Percentiles rank a stretch among this genome's conserved stretches.
Evolutionary conservation across 2,329 filamentous ascomycete genomes (phyloP).

Genomic region (Ramichloridium luteum): DNA sequence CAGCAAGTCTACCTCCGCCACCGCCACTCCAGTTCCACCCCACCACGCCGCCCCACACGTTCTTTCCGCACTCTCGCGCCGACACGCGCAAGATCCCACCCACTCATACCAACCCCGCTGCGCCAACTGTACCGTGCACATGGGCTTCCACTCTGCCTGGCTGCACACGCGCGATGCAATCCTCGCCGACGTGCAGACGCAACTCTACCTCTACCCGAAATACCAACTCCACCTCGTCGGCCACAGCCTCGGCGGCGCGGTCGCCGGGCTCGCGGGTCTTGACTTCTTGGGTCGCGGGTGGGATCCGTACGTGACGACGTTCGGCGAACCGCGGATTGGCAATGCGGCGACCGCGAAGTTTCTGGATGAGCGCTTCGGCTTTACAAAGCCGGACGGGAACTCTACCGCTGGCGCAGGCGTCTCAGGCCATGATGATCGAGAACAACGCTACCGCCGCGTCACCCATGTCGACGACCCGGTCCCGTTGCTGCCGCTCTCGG

Average conservation of each 20-base stretch:
- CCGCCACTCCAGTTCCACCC: no score
- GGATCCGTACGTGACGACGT: slow-evolving; percentile 71
- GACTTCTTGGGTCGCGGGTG: slow-evolving; percentile 70
- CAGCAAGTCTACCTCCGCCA: no score
- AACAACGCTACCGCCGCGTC: slow-evolving; percentile 54
- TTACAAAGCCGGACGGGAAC: slow-evolving; percentile 18
- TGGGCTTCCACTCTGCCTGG: slow-evolving; percentile 82
- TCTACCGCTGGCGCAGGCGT: slow-evolving; percentile 12
- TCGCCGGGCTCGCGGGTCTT: slow-evolving; percentile 74
- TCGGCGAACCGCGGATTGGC: slow-evolving; percentile 66
- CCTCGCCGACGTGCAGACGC: slow-evolving; percentile 50
- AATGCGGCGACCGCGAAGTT: slow-evolving; percentile 42
- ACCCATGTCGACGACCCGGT: slow-evolving; percentile 84
- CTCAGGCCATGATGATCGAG: slow-evolving; percentile 10
- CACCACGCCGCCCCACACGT: no score
- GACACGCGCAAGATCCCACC: slow-evolving; percentile 25
- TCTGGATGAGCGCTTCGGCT: slow-evolving; percentile 40
- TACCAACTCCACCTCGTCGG: slow-evolving; percentile 72
- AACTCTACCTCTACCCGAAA: slow-evolving; percentile 50
- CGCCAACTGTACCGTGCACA: slow-evolving; percentile 80
- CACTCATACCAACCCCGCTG: slow-evolving; percentile 45
- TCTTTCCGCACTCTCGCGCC: slow-evolving; percentile 6
- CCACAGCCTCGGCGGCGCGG: slow-evolving; percentile 84
- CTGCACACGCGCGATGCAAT: slow-evolving; percentile 57
- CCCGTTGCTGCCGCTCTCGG: slow-evolving; percentile 67